Evolutionary conservation across 768 basidiomycete species (phyloP).

Genomic region (button mushroom (Agaricus bisporus)): DNA sequence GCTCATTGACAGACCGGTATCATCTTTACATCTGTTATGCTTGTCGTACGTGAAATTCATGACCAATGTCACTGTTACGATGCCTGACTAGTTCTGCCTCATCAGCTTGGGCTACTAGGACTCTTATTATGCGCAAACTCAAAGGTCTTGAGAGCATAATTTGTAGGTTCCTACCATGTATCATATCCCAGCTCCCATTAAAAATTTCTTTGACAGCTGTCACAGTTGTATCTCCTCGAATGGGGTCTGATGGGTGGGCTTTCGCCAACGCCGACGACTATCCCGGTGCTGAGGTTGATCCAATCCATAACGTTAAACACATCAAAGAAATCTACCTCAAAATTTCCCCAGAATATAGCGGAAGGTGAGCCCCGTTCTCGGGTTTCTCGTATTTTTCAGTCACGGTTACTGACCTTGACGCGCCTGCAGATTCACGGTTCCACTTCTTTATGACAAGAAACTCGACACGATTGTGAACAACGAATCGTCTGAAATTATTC

Average conservation of each 20-base stretch:
- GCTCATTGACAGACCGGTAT: constrained; percentile 59
- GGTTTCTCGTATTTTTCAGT: neutral
- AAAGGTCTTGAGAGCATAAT: constrained; percentile 88
- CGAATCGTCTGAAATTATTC: constrained; percentile 92
- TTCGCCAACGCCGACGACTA: constrained; percentile 67
- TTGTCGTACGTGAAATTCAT: constrained; percentile 53
- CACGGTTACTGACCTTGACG: neutral
- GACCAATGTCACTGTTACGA: neutral
- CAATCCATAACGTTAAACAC: constrained; percentile 60
- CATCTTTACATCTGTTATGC: constrained; percentile 86
- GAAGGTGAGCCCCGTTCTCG: constrained; percentile 39
- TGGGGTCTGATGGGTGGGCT: constrained; percentile 85
- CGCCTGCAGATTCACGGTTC: constrained; percentile 68
- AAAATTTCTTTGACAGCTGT: constrained; percentile 42
- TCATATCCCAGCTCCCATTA: neutral
- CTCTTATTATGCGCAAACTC: constrained; percentile 82
- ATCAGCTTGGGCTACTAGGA: constrained; percentile 88
- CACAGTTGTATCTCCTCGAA: constrained; percentile 76
- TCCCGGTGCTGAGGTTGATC: constrained; percentile 73
- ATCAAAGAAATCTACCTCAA: constrained; percentile 83
- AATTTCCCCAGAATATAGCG: constrained; percentile 64
- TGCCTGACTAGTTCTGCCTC: constrained; percentile 5
- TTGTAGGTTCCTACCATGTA: constrained; percentile 37
- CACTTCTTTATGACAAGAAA: constrained; percentile 92
- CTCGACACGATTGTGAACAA: constrained; percentile 87